phyloP scores from a whole-genome alignment of 768 basidiomycete genomes.

The Kondoa malvinella region DNA sequence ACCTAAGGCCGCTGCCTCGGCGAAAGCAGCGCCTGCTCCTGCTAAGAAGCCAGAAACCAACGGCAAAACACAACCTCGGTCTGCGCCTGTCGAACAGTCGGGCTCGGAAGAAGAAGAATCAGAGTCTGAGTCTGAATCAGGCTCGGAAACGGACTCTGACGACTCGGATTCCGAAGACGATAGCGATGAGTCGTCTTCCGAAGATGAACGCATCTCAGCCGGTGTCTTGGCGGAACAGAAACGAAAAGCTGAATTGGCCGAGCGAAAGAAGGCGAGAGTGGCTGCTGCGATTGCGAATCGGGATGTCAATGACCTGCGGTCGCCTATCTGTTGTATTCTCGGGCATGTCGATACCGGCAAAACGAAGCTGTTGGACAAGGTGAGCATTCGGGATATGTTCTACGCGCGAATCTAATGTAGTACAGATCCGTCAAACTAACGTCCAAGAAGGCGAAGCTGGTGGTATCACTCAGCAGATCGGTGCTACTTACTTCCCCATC shows the following conservation, averaged over 20 bases:
- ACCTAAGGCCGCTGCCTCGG: conserved; percentile 22
- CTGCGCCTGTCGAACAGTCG: conserved; percentile 31
- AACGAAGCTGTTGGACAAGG: conserved; percentile 93
- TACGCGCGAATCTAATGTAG: neutral
- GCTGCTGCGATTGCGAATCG: conserved; percentile 70
- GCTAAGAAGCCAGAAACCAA: conserved; percentile 28
- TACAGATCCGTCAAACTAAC: conserved; percentile 94
- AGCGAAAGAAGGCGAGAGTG: conserved; percentile 55
- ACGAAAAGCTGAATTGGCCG: conserved; percentile 68
- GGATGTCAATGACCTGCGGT: conserved; percentile 74
- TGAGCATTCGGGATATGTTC: conserved; percentile 25
- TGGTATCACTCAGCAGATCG: conserved; percentile 98
- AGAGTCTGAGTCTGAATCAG: conserved; percentile 37
- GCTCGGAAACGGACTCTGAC: conserved; percentile 34
- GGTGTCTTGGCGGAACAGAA: conserved; percentile 52
- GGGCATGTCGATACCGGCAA: conserved; percentile 99
- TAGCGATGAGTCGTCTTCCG: conserved; percentile 35
- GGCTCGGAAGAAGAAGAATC: conserved; percentile 39
- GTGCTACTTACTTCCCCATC: conserved; percentile 96
- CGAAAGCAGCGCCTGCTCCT: conserved; percentile 18
- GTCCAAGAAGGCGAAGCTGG: conserved; percentile 99
- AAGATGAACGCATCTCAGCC: conserved; percentile 42
- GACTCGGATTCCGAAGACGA: conserved; percentile 36
- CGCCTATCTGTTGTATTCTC: conserved; percentile 95
- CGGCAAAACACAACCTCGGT: conserved; percentile 30